Conservation (phyloP, 352 stramenopile species). For the Halophytophthora polymorphica region DNA sequence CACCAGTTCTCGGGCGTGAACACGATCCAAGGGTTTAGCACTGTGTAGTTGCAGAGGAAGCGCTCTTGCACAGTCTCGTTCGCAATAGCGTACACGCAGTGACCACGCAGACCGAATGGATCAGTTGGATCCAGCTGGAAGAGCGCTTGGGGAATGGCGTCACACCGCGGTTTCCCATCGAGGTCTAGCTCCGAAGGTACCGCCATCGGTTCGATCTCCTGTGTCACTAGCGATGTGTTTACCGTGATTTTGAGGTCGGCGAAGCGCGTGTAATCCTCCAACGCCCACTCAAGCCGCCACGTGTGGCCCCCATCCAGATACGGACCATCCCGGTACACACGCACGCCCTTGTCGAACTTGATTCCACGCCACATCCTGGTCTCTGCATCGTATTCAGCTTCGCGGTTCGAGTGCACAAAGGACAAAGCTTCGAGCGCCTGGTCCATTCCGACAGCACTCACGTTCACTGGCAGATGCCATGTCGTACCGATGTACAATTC, state of each 20-base stretch:
- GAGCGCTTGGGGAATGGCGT: slow-evolving; percentile 39
- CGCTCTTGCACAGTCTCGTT: slow-evolving; percentile 63
- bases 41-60: slow-evolving; percentile 75
- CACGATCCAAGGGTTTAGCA: slow-evolving; percentile 68
- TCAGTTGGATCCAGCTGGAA: slow-evolving; percentile 51
- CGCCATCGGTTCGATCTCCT: slow-evolving; percentile 54
- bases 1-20: slow-evolving; percentile 76
- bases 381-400: slow-evolving; percentile 56
- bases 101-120: slow-evolving; percentile 44
- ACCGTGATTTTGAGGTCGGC: slow-evolving; percentile 63
- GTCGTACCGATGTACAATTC: slow-evolving; percentile 38
- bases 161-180: slow-evolving; percentile 40
- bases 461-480: slow-evolving; percentile 70
- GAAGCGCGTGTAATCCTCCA: slow-evolving; percentile 73
- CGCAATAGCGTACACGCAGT: slow-evolving; percentile 63
- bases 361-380: slow-evolving; percentile 47
- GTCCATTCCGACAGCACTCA: slow-evolving; percentile 66
- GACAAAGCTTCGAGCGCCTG: slow-evolving; percentile 63
- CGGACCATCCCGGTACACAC: slow-evolving; percentile 60
- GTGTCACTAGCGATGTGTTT: slow-evolving; percentile 50
- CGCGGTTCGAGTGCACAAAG: slow-evolving; percentile 68
- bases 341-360: slow-evolving; percentile 73
- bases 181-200: slow-evolving; percentile 55
- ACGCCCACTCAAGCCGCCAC: slow-evolving; percentile 69
- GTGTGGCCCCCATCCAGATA: slow-evolving; percentile 69